Conservation (phyloP, 2,329 filamentous ascomycete genomes). For the Chrysosphaeria jannelii region DNA sequence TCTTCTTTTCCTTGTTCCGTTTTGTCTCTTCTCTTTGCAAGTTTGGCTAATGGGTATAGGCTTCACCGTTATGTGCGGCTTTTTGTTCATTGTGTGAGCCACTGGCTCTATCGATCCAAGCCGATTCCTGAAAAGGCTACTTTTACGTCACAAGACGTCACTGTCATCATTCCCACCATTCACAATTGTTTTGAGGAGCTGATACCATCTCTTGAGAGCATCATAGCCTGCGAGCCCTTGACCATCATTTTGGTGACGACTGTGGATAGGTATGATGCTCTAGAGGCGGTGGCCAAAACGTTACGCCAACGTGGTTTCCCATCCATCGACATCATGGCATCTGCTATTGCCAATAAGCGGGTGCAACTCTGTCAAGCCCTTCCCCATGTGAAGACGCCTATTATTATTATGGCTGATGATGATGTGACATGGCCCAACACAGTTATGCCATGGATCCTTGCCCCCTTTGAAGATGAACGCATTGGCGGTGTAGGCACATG, state of each 20-base stretch:
- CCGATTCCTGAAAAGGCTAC: constrained; percentile 56
- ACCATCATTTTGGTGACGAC: constrained; percentile 72
- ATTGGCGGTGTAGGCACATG: constrained; percentile 85
- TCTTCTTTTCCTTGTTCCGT: neutral
- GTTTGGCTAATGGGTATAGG: constrained; percentile 16
- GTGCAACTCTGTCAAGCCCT: constrained; percentile 80
- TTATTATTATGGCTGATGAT: constrained; percentile 85
- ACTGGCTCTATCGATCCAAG: constrained; percentile 66
- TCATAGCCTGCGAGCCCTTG: constrained; percentile 34
- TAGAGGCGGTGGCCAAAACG: constrained; percentile 34
- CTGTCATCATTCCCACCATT: constrained; percentile 79
- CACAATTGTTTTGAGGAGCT: constrained; percentile 66
- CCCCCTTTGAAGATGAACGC: constrained; percentile 57
- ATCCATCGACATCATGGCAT: constrained; percentile 43
- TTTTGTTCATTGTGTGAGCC: constrained; percentile 57
- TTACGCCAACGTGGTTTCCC: constrained; percentile 14
- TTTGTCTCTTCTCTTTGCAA: neutral
- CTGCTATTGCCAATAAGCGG: constrained; percentile 77
- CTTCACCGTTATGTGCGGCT: constrained; percentile 66
- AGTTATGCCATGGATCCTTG: constrained; percentile 70
- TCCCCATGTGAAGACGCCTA: constrained; percentile 50
- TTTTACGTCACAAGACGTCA: constrained; percentile 58
- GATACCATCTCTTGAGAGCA: constrained; percentile 49
- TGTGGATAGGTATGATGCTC: constrained; percentile 39
- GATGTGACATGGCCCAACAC: constrained; percentile 80